Conservation (phyloP, 345 rosid species). For the Diplotaxis tenuifolia region DNA sequence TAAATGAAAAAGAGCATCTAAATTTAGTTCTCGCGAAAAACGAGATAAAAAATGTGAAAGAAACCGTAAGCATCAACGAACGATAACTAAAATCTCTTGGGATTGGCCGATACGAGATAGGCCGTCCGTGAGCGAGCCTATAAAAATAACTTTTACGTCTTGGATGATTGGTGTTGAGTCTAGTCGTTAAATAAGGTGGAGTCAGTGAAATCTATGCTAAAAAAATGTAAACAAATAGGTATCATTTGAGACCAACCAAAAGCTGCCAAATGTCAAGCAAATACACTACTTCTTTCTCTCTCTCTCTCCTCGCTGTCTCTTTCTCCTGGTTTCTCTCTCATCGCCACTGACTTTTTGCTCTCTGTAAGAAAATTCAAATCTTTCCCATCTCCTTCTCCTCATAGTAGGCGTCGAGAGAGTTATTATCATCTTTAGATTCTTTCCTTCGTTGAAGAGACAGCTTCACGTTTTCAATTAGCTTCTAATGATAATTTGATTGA, state of each 20-base stretch:
- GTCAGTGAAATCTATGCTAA: too few relatives aligned
- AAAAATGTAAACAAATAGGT: neutral
- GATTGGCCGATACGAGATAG: too few relatives aligned
- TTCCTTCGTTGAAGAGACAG: slow-evolving; percentile 20
- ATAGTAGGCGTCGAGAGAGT: slow-evolving; percentile 3
- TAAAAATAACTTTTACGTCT: too few relatives aligned
- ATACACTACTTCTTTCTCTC: slow-evolving; percentile 24
- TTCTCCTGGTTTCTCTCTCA: slow-evolving; percentile 11
- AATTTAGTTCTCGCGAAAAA: too few relatives aligned
- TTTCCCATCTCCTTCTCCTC: slow-evolving; percentile 15
- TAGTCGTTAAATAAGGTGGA: too few relatives aligned
- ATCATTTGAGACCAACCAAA: neutral
- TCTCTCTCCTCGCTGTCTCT: slow-evolving; percentile 26
- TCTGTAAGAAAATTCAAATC: slow-evolving; percentile 22
- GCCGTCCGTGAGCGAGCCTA: too few relatives aligned
- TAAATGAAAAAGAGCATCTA: too few relatives aligned
- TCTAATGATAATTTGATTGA: slow-evolving; percentile 31
- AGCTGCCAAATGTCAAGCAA: slow-evolving; percentile 30
- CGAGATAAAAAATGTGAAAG: too few relatives aligned
- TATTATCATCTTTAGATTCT: too few relatives aligned
- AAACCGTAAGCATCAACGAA: too few relatives aligned
- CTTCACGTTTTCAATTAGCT: slow-evolving; percentile 18
- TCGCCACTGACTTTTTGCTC: slow-evolving; percentile 36
- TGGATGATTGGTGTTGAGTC: too few relatives aligned
- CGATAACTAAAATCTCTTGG: too few relatives aligned